phyloP scores from a whole-genome alignment of 2,329 filamentous ascomycete genomes.

The Fusarium algeriense region DNA sequence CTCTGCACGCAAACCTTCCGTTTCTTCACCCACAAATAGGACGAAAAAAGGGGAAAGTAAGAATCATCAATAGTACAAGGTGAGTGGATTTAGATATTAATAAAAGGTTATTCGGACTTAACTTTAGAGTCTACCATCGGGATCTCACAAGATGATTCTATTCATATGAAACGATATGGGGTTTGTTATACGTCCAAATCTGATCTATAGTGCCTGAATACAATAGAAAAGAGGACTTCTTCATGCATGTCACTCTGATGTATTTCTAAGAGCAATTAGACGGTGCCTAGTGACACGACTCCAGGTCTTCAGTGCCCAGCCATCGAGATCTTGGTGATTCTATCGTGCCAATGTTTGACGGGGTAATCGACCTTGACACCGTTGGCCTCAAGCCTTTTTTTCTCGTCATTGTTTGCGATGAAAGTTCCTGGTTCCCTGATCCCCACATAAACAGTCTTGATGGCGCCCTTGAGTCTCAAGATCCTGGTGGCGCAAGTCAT shows the following conservation, averaged over 20 bases:
- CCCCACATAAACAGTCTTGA: constrained; percentile 55
- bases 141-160: too few species aligned
- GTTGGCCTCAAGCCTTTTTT: constrained; percentile 40
- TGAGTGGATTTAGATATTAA: neutral
- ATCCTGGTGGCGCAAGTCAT: constrained; percentile 54
- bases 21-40: too few species aligned
- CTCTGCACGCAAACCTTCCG: too few species aligned
- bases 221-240: too few species aligned
- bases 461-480: constrained; percentile 48
- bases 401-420: constrained; percentile 50
- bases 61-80: too few species aligned
- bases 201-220: too few species aligned
- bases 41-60: too few species aligned
- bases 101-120: neutral
- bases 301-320: constrained; percentile 64
- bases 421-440: constrained; percentile 55
- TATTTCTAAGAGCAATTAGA: too few species aligned
- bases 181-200: too few species aligned
- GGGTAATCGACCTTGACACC: constrained; percentile 46
- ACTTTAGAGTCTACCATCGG: neutral
- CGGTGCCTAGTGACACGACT: too few species aligned
- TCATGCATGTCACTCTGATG: too few species aligned
- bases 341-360: constrained; percentile 61
- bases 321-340: constrained; percentile 71
- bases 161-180: too few species aligned